phyloP scores from a whole-genome alignment of 106 monocot species.

The Allium sativum region DNA sequence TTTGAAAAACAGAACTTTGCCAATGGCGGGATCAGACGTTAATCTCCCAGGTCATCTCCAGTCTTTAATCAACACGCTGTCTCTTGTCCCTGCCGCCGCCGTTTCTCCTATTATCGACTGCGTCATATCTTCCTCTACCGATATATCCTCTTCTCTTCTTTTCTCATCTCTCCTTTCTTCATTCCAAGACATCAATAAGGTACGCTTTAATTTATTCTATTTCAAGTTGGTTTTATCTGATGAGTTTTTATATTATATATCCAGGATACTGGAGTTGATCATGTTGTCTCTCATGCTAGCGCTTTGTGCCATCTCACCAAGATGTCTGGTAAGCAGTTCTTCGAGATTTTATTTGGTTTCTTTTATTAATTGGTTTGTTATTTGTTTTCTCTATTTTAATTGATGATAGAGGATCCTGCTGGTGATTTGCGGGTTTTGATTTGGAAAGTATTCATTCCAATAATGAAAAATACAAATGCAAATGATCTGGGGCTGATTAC shows the following conservation, averaged over 20 bases:
- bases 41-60: slow-evolving; percentile 22
- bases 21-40: no score
- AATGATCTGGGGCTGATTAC: slow-evolving; percentile 35
- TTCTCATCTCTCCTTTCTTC: slow-evolving; percentile 33
- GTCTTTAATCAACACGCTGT: slow-evolving; percentile 41
- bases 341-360: background rate
- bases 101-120: slow-evolving; percentile 75
- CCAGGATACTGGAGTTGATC: slow-evolving; percentile 12
- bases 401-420: slow-evolving; percentile 8
- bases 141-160: slow-evolving; percentile 41
- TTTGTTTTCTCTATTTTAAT: background rate
- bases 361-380: background rate
- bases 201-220: background rate
- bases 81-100: slow-evolving; percentile 42
- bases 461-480: slow-evolving; percentile 21
- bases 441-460: slow-evolving; percentile 41
- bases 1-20: no score
- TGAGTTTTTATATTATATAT: background rate
- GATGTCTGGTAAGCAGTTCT: slow-evolving; percentile 21
- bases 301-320: slow-evolving; percentile 58
- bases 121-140: slow-evolving; percentile 46
- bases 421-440: slow-evolving; percentile 30
- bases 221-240: background rate
- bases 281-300: slow-evolving; percentile 20
- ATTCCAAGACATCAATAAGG: slow-evolving; percentile 31